These are phyloP conservation scores for Parietaria judaica DNA, from an alignment of 306 rosid species.

Conservation along the genomic window DNA sequence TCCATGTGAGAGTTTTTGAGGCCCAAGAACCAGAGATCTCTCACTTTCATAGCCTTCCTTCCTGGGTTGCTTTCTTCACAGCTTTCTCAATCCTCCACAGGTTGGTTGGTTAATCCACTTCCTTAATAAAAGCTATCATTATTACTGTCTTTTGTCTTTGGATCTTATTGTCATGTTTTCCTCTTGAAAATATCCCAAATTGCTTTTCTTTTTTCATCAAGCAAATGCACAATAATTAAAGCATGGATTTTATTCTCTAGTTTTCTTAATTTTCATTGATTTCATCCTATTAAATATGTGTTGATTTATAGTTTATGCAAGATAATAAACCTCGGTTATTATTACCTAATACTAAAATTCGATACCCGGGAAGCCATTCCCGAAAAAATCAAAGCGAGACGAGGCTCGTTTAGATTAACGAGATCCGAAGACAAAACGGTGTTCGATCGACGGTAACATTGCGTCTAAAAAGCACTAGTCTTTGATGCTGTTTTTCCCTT, in stretches of 20 bases:
- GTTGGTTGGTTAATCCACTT: neutral
- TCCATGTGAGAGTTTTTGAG: conserved; percentile 7
- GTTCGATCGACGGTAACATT: too few relatives aligned
- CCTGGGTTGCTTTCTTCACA: neutral
- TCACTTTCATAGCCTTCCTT: conserved; percentile 16
- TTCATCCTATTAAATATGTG: too few relatives aligned
- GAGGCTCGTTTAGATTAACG: neutral
- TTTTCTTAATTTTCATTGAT: too few relatives aligned
- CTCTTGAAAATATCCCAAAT: neutral
- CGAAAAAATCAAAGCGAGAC: too few relatives aligned
- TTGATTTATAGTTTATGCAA: too few relatives aligned
- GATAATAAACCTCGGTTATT: too few relatives aligned
- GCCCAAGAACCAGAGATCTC: conserved; percentile 7
- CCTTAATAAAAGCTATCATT: conserved; percentile 6
- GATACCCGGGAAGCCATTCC: too few relatives aligned
- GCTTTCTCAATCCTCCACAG: neutral
- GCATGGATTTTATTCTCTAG: too few relatives aligned
- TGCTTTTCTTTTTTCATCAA: too few relatives aligned
- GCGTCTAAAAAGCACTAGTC: conserved; percentile 13
- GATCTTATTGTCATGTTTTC: conserved; percentile 18
- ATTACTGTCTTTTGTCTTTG: conserved; percentile 10
- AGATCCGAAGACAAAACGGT: neutral
- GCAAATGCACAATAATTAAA: too few relatives aligned
- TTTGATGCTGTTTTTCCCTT: conserved; percentile 12
- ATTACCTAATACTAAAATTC: too few relatives aligned